Base-by-base conservation (phyloP, 208 protist species). In the Angomonas ambiguus region DNA sequence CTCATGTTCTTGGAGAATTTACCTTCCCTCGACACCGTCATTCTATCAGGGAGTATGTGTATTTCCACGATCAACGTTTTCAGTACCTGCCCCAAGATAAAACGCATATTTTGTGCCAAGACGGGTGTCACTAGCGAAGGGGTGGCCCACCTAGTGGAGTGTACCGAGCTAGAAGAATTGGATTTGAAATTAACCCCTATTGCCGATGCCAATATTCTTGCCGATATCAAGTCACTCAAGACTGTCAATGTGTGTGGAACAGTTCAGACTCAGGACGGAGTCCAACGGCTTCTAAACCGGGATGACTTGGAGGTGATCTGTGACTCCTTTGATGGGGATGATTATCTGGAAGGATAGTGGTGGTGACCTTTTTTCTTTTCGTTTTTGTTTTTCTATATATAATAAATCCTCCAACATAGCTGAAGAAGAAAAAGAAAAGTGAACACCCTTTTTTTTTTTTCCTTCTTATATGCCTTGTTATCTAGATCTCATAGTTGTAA, bases 51-150 rank as follows among this genome's bases (percentile, higher is more conserved):
- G 27, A 91, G 87, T 42, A 62, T 83, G 38, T 78, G 81, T 66
- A 83, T 93, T 33, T 83, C 84, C 20, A 81, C 87, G 64, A 70
- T 93, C 16, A 93, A 93, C 74, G 84, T 89, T 16, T 73, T 93
- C 27, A 71, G 68, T n/a, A 86, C 71, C 11, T 93, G 87, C 71
- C 82, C 84, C 1, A 72, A 78, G 31, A 91, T 93, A 28, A 73
- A 73, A 8, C 87, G 84, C 51, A 83, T 91, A 45, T 82, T 91
- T 45, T 89, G 87, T 61, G 73, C 77, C 10, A 60, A 72, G 25
- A 89, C 84, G 34, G 72, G 74, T 11, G 77, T 93, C n/a, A 88
- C 74, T 22, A 78, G 88, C 62, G 82, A 87, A n/a, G 84, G 87
- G 27, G 79, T 91, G 35, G 76, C 72, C 6, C 55, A 76, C 45